phyloP scores from a whole-genome alignment of 2,329 filamentous ascomycete genomes.

The Fusarium domesticum region DNA sequence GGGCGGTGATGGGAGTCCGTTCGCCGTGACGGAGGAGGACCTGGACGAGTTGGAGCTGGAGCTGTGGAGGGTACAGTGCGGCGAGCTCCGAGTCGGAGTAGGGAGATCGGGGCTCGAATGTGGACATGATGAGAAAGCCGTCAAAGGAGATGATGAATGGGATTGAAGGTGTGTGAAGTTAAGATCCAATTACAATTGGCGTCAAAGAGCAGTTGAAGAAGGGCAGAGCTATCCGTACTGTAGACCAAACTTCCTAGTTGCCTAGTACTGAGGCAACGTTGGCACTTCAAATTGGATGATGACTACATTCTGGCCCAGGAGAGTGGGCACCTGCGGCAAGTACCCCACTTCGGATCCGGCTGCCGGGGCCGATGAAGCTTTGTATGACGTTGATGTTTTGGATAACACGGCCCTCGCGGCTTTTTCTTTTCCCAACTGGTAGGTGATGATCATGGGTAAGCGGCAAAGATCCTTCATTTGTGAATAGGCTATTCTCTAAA shows the following conservation, averaged over 20 bases:
- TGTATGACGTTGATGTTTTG: not conserved
- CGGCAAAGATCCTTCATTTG: no score
- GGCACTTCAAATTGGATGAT: no score
- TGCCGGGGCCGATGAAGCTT: slow-evolving; percentile 14
- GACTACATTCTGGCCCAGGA: not conserved
- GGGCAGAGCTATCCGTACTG: no score
- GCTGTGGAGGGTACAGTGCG: slow-evolving; percentile 72
- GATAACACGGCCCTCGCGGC: not conserved
- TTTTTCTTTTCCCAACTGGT: not conserved
- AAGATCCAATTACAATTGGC: not conserved
- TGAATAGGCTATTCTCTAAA: no score
- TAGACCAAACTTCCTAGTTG: no score
- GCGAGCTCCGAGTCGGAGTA: slow-evolving; percentile 80
- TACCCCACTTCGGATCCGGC: slow-evolving; percentile 10
- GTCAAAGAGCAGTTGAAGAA: not conserved
- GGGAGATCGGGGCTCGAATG: slow-evolving; percentile 67
- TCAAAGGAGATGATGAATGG: not conserved
- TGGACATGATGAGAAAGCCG: slow-evolving; percentile 61
- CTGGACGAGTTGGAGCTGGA: slow-evolving; percentile 88
- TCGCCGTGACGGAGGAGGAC: slow-evolving; percentile 77
- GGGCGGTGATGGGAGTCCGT: slow-evolving; percentile 80
- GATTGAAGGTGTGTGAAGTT: not conserved
- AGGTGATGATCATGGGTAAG: not conserved
- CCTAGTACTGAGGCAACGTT: no score
- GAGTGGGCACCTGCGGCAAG: not conserved